phyloP scores from a whole-genome alignment of 768 basidiomycete genomes.

The Fomitopsis serialis region DNA sequence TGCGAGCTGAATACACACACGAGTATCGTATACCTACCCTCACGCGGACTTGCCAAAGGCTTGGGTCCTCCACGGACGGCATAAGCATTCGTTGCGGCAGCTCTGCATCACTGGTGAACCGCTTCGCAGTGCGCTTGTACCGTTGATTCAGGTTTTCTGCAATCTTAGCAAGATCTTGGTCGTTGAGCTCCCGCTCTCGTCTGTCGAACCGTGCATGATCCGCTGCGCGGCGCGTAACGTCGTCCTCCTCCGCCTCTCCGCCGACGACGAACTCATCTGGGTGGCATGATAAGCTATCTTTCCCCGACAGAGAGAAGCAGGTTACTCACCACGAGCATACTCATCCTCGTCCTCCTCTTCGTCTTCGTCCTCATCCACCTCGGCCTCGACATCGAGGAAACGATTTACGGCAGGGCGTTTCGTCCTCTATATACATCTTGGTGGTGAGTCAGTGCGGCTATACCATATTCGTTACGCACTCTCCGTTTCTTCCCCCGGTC shows the following conservation, averaged over 20 bases:
- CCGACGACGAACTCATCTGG: slow-evolving; percentile 66
- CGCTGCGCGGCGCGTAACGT: slow-evolving; percentile 39
- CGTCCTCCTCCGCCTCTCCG: slow-evolving; percentile 63
- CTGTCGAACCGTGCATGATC: slow-evolving; percentile 69
- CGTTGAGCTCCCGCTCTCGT: slow-evolving; percentile 66
- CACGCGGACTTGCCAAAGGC: slow-evolving; percentile 91
- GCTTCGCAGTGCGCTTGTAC: slow-evolving; percentile 62
- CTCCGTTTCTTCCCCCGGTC: slow-evolving; percentile 54
- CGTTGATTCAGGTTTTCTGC: slow-evolving; percentile 78
- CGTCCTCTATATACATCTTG: slow-evolving; percentile 43
- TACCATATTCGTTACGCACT: slow-evolving; percentile 29
- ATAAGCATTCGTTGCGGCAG: slow-evolving; percentile 91
- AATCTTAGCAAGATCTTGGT: slow-evolving; percentile 78
- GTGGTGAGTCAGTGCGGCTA: slow-evolving; percentile 3
- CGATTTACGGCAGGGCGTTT: slow-evolving; percentile 61
- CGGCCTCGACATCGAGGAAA: slow-evolving; percentile 95
- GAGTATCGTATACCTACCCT: slow-evolving; percentile 48
- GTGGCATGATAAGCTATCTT: slow-evolving; percentile 1
- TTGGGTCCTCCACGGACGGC: slow-evolving; percentile 95
- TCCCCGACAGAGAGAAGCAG: slow-evolving; percentile 13
- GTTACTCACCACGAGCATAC: slow-evolving; percentile 38
- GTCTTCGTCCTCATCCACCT: slow-evolving; percentile 95
- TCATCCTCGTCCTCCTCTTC: slow-evolving; percentile 89
- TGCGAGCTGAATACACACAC: background rate
- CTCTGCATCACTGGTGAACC: slow-evolving; percentile 88